Percentiles rank a stretch among this genome's conserved stretches.
Evolutionary conservation across 352 stramenopile species (phyloP).

Genomic region (Plasmopara viticola): DNA sequence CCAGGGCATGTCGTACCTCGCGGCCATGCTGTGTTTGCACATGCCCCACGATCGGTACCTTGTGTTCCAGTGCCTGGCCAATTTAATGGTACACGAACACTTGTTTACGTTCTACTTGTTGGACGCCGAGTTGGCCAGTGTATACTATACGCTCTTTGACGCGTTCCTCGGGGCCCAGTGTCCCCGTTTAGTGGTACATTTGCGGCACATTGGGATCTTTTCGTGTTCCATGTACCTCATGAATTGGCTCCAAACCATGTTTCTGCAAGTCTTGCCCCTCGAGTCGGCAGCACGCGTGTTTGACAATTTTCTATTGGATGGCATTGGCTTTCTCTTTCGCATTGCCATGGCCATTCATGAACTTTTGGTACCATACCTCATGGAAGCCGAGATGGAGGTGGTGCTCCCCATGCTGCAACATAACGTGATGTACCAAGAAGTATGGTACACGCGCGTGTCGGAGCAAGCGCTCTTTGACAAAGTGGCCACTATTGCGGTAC

Average conservation of each 20-base stretch:
- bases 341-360: slow-evolving; percentile 78
- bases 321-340: slow-evolving; percentile 77
- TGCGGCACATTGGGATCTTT: slow-evolving; percentile 46
- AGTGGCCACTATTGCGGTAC: slow-evolving; percentile 53
- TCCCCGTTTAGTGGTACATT: slow-evolving; percentile 49
- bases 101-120: slow-evolving; percentile 86
- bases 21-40: slow-evolving; percentile 78
- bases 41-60: slow-evolving; percentile 78
- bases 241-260: slow-evolving; percentile 87
- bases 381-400: slow-evolving; percentile 63
- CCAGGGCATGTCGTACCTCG: slow-evolving; percentile 87
- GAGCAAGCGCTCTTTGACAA: slow-evolving; percentile 70
- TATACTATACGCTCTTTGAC: slow-evolving; percentile 83
- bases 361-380: slow-evolving; percentile 44
- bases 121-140: slow-evolving; percentile 63
- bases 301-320: slow-evolving; percentile 84
- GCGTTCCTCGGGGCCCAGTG: slow-evolving; percentile 46
- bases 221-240: slow-evolving; percentile 81
- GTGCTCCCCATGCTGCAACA: slow-evolving; percentile 70
- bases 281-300: slow-evolving; percentile 67
- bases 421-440: slow-evolving; percentile 53
- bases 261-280: slow-evolving; percentile 74
- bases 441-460: slow-evolving; percentile 47
- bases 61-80: slow-evolving; percentile 81
- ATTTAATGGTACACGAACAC: slow-evolving; percentile 85